These are phyloP conservation scores for Elsinoe batatas DNA, from an alignment of 2,329 filamentous ascomycete genomes.

Conservation along the genomic window DNA sequence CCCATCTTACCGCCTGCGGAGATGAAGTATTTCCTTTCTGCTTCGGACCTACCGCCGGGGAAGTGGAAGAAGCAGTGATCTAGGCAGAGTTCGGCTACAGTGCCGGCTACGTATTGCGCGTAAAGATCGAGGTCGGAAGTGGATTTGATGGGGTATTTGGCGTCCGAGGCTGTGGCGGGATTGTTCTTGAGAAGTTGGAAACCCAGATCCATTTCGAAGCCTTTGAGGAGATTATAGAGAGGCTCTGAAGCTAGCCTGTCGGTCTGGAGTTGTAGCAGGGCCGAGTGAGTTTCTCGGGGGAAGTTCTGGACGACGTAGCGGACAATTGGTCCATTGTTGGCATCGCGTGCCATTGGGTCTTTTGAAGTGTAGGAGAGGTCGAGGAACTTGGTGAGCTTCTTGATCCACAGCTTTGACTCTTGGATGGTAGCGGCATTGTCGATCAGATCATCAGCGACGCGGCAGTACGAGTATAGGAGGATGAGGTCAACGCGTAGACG, in stretches of 20 bases:
- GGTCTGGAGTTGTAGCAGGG: slow-evolving; percentile 51
- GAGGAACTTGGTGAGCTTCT: slow-evolving; percentile 48
- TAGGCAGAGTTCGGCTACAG: slow-evolving; percentile 59
- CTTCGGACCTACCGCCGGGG: slow-evolving; percentile 24
- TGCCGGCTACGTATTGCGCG: slow-evolving; percentile 59
- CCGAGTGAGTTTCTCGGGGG: slow-evolving; percentile 42
- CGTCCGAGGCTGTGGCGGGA: slow-evolving; percentile 10
- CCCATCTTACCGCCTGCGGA: slow-evolving; percentile 56
- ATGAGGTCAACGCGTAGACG: slow-evolving; percentile 58
- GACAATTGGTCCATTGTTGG: slow-evolving; percentile 21
- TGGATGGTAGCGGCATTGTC: slow-evolving; percentile 48
- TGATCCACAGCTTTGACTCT: slow-evolving; percentile 50
- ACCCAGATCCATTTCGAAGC: slow-evolving; percentile 57
- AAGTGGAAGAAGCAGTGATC: slow-evolving; percentile 56
- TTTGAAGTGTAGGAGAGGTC: slow-evolving; percentile 40
- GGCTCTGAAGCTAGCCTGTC: slow-evolving; percentile 48
- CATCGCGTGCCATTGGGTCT: slow-evolving; percentile 20
- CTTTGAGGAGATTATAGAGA: slow-evolving; percentile 54
- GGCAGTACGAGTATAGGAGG: slow-evolving; percentile 62
- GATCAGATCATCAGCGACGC: slow-evolving; percentile 63
- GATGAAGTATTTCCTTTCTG: slow-evolving; percentile 37
- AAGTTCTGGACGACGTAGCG: slow-evolving; percentile 42
- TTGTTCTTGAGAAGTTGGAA: slow-evolving; percentile 33
- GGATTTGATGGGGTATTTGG: slow-evolving; percentile 46
- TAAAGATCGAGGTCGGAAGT: slow-evolving; percentile 54